Evolutionary conservation across 2,329 filamentous ascomycete species (phyloP).

Genomic region (Epichloe hybrida): DNA sequence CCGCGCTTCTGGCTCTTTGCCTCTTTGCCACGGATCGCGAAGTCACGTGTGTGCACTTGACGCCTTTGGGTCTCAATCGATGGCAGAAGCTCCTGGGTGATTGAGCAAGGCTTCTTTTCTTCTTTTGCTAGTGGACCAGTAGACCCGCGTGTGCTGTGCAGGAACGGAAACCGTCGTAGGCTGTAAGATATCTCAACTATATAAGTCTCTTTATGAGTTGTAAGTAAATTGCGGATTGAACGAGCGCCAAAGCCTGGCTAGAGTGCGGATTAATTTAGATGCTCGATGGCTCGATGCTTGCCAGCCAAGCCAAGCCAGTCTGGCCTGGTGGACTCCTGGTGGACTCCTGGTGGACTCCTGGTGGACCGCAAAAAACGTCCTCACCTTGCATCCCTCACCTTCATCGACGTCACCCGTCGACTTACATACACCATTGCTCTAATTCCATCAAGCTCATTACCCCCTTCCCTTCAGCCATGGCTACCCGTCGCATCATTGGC

Average conservation of each 20-base stretch:
- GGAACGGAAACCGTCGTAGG: neutral
- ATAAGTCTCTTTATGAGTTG: too few species aligned
- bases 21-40: slow-evolving; percentile 7
- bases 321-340: too few species aligned
- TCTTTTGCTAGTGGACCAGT: neutral
- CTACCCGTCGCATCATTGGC: slow-evolving; percentile 52
- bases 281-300: too few species aligned
- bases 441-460: neutral
- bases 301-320: too few species aligned
- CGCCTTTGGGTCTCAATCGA: too few species aligned
- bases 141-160: neutral
- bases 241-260: neutral
- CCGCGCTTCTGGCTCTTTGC: slow-evolving; percentile 3
- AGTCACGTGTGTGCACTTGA: slow-evolving; percentile 12
- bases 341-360: too few species aligned
- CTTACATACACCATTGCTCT: neutral
- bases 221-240: too few species aligned
- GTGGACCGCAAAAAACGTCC: too few species aligned
- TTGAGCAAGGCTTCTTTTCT: neutral
- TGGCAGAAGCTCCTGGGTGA: neutral
- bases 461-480: slow-evolving; percentile 37
- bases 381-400: too few species aligned
- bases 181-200: too few species aligned
- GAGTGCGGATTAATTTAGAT: too few species aligned
- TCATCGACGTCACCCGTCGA: neutral